Percentiles rank a stretch among this genome's conserved stretches.
Conservation (phyloP, 2,329 filamentous ascomycete genomes). For the Xylaria sp. region DNA sequence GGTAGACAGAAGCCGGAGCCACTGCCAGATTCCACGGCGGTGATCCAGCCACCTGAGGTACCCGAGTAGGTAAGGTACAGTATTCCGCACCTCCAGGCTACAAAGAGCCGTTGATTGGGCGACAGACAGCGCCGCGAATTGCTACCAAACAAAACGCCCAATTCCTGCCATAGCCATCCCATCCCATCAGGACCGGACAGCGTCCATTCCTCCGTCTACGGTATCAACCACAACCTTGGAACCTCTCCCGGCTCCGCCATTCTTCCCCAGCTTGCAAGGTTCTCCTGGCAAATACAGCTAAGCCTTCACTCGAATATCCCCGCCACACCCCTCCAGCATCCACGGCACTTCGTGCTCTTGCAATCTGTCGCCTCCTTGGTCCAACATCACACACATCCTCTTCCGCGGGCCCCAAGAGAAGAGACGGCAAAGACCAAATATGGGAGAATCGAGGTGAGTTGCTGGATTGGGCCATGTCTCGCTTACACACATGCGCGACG, state of each 20-base stretch:
- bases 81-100: too few species aligned
- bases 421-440: slow-evolving; percentile 7
- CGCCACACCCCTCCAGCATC: not conserved
- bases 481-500: not conserved
- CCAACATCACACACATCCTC: not conserved
- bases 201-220: too few species aligned
- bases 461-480: not conserved
- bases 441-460: slow-evolving; percentile 33
- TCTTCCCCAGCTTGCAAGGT: not conserved
- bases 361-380: not conserved
- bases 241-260: not conserved
- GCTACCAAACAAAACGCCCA: slow-evolving; percentile 14
- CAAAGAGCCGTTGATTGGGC: slow-evolving; percentile 22
- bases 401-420: not conserved
- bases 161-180: not conserved
- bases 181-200: too few species aligned
- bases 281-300: not conserved
- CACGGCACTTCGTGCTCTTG: not conserved
- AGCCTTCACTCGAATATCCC: not conserved
- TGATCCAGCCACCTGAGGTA: too few species aligned
- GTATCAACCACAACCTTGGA: too few species aligned
- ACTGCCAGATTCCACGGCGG: too few species aligned
- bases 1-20: too few species aligned
- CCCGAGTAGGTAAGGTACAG: not conserved
- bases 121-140: not conserved